Conservation (phyloP, 176 grass and related monocot species). For the bread wheat (Triticum aestivum) region DNA sequence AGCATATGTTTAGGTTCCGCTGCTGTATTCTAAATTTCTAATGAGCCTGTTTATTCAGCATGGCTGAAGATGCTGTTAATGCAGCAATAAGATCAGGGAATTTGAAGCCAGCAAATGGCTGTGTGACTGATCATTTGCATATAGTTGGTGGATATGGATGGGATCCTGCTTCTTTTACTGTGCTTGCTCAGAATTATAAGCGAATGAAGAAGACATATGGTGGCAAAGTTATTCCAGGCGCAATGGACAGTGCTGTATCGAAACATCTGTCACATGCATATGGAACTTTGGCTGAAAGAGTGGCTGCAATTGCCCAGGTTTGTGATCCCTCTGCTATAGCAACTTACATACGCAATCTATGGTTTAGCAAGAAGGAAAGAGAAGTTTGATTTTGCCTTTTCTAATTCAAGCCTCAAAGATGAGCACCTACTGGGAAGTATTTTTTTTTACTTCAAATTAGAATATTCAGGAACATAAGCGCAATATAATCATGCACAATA, state of each 20-base stretch:
- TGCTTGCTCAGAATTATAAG: constrained; percentile 79
- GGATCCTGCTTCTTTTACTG: constrained; percentile 75
- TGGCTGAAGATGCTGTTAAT: constrained; percentile 95
- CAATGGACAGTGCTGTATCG: constrained; percentile 79
- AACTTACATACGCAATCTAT: neutral
- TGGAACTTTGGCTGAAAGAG: constrained; percentile 77
- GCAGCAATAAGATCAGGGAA: constrained; percentile 75
- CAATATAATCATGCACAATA: neutral
- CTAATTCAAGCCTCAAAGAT: neutral
- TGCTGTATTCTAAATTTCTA: constrained; percentile 12
- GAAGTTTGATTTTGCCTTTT: neutral
- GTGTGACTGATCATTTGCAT: constrained; percentile 77
- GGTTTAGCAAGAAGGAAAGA: no score
- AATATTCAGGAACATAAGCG: neutral
- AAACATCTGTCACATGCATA: constrained; percentile 94
- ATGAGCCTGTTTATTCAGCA: constrained; percentile 51
- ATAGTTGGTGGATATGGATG: constrained; percentile 89
- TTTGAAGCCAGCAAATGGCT: constrained; percentile 76
- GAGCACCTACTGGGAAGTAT: neutral
- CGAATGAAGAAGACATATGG: constrained; percentile 79
- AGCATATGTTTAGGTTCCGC: neutral
- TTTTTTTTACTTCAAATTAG: neutral
- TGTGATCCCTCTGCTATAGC: neutral
- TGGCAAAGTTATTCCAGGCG: constrained; percentile 91
- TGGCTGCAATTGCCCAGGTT: constrained; percentile 91